Base-by-base conservation (phyloP, 1,284 basidiomycete genomes). In the Ustilago bromivora region DNA sequence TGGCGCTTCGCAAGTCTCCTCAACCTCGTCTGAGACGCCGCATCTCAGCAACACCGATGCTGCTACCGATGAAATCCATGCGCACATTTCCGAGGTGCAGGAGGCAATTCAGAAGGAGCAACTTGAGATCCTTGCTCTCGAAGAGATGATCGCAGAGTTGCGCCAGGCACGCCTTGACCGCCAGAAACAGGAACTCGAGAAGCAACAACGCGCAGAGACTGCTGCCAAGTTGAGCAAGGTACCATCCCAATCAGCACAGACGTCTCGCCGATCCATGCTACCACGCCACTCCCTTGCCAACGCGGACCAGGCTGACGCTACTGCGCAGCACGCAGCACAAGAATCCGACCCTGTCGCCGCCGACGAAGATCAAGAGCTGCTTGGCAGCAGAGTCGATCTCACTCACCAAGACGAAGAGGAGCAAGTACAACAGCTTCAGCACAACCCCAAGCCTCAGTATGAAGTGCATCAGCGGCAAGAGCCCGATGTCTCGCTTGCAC, bases 61-160 rank as follows among this genome's bases (percentile, higher is more conserved):
- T 35, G 61, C 56, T 17, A 54, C 35, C 19, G 47, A 65, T 41
- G 64, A 71, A 23, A 34, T 65, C 9, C 64, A 62, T 2, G 35
- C 55, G 13, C 63, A 78, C 46, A 67, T 80, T 9, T 36, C 53
- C 7, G 43, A 57, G 9, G 43, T 84, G 17, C 61, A 74, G 56
- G 76, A 79, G 23, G 74, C 66, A 34, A 73, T 82, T 10, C 71
- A 82, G 47, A 78, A 78, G 31, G 84, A 85, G 57, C 73, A 82
- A 28, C 83, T 85, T 65, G 84, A 85, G 57, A 77, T 85, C 28
- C 65, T 85, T n/a, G 84, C 84, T 6, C 73, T 85, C 32, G 82
- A 84, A 35, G 80, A 79, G 52, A 80, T 84, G 78, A 76, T 79
- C 9, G 51, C 63, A 34, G 84, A 85, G 53, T 61, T 84, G 13